Evolutionary conservation across 1,284 basidiomycete genomes (phyloP).

Genomic region (Cerioporus squamosus): DNA sequence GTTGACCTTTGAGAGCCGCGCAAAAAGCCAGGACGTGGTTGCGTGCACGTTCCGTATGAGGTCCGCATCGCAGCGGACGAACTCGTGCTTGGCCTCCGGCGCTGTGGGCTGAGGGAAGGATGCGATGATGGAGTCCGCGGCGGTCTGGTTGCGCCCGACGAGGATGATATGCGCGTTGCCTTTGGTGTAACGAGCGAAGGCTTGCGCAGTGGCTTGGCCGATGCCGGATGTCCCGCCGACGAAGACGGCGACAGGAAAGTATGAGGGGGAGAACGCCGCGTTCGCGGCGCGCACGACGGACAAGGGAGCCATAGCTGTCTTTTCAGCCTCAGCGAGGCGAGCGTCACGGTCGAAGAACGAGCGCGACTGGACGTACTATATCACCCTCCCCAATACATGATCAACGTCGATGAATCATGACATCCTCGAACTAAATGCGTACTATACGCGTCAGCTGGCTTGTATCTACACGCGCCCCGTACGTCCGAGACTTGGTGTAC

Average conservation of each 20-base stretch:
- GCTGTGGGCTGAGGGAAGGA: constrained; percentile 31
- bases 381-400: too few relatives aligned
- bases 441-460: too few relatives aligned
- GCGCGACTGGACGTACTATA: neutral
- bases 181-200: constrained; percentile 37
- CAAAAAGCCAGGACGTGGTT: too few relatives aligned
- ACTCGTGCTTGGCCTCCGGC: constrained; percentile 34
- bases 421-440: too few relatives aligned
- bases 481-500: too few relatives aligned
- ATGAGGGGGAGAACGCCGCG: constrained; percentile 17
- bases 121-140: constrained; percentile 41
- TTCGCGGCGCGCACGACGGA: constrained; percentile 19
- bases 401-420: too few relatives aligned
- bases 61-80: constrained; percentile 26
- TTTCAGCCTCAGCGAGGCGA: too few relatives aligned
- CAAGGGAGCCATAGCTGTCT: constrained; percentile 21
- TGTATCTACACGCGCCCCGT: too few relatives aligned
- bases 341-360: too few relatives aligned
- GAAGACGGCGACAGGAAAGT: constrained; percentile 39
- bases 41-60: constrained; percentile 38
- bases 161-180: constrained; percentile 42
- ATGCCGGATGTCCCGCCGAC: constrained; percentile 43
- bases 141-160: constrained; percentile 39
- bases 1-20: constrained; percentile 40
- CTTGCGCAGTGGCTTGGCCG: constrained; percentile 37